Evolutionary conservation across 164 flowering plant species (phyloP).

Genomic region (Macadamia tetraphylla): DNA sequence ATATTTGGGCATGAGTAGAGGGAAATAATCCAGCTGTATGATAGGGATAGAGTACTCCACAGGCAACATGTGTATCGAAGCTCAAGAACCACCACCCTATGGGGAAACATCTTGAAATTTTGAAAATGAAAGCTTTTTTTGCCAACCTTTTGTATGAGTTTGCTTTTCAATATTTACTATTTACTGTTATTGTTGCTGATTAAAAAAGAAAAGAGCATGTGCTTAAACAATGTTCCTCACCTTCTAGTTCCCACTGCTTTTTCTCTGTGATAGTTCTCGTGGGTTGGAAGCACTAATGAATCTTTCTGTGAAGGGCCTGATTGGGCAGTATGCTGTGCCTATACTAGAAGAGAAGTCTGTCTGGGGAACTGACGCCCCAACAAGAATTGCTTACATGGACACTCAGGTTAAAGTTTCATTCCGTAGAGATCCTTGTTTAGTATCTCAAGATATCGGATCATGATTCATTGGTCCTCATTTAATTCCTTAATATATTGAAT

Average conservation of each 20-base stretch:
- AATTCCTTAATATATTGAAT: neutral
- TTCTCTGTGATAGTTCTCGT: neutral
- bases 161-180: no score
- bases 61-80: no score
- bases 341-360: slow-evolving; percentile 95
- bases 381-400: slow-evolving; percentile 97
- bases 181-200: no score
- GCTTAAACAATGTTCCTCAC: neutral
- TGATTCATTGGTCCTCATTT: neutral
- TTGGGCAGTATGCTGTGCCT: slow-evolving; percentile 98
- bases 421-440: neutral
- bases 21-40: no score
- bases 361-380: slow-evolving; percentile 99
- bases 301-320: slow-evolving; percentile 58
- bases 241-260: neutral
- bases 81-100: no score
- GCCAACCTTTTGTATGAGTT: no score
- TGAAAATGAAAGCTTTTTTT: no score
- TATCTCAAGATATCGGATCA: neutral
- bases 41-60: no score
- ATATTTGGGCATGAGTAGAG: no score
- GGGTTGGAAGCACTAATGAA: slow-evolving; percentile 2
- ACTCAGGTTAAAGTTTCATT: slow-evolving; percentile 59
- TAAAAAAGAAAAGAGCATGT: neutral
- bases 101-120: no score